These are phyloP conservation scores for Mucuna pruriens DNA, from an alignment of 306 rosid genomes.

Conservation along the genomic window DNA sequence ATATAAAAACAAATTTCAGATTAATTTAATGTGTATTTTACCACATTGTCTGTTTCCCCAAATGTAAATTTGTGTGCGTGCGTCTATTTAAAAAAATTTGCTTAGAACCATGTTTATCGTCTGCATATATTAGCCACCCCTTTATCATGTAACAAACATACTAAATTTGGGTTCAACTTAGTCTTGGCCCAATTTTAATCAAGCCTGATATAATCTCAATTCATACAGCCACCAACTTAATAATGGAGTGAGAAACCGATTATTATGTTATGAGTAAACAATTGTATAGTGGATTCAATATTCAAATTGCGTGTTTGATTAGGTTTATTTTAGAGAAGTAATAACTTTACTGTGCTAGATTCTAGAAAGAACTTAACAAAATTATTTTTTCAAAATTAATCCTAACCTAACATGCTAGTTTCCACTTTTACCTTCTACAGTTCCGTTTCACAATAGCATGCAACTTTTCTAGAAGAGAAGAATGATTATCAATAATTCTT, in stretches of 20 bases:
- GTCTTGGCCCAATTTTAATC: neutral
- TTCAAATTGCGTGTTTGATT: neutral
- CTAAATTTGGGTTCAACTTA: neutral
- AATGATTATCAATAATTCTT: constrained; percentile 21
- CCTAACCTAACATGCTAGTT: neutral
- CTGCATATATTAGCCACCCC: neutral
- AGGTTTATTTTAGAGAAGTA: neutral
- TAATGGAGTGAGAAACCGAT: neutral
- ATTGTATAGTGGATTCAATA: neutral
- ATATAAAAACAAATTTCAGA: neutral
- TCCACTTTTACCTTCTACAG: constrained; percentile 13
- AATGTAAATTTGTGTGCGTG: too few species aligned
- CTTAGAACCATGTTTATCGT: neutral
- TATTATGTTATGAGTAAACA: neutral
- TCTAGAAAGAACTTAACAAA: neutral
- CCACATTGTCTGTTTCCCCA: constrained; percentile 19
- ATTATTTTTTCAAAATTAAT: neutral
- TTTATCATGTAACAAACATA: neutral
- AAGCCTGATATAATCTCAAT: neutral
- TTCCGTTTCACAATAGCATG: constrained; percentile 21
- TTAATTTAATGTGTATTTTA: neutral
- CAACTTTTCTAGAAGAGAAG: constrained; percentile 30
- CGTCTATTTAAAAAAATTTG: neutral
- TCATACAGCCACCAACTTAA: neutral
- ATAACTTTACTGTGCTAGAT: neutral